Conservation (phyloP, 371 early-diverging fungal genomes). For the Lichtheimia corymbifera region DNA sequence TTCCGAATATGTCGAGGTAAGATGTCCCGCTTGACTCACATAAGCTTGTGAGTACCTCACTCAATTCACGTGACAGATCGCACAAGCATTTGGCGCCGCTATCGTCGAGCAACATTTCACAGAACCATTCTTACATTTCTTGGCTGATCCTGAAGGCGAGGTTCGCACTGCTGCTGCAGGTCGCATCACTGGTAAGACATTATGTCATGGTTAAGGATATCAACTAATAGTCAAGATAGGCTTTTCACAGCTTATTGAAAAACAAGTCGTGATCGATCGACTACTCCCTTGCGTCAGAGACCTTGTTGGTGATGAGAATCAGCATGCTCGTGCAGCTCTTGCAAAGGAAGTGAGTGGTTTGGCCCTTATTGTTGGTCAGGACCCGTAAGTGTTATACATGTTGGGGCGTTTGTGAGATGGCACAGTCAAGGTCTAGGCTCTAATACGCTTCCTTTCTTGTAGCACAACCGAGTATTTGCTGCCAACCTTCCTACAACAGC, state of each 20-base stretch:
- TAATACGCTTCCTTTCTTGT: conserved; percentile 7
- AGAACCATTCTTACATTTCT: conserved; percentile 71
- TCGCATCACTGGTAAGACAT: conserved; percentile 78
- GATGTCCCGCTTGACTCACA: background rate
- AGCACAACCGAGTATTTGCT: conserved; percentile 92
- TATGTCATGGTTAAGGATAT: background rate
- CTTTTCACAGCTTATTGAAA: conserved; percentile 81
- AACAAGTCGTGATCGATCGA: conserved; percentile 73
- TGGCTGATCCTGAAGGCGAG: conserved; percentile 96
- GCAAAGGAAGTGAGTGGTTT: conserved; percentile 95
- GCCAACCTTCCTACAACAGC: conserved; percentile 90
- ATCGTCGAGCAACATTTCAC: conserved; percentile 78
- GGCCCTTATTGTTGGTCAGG: conserved; percentile 93
- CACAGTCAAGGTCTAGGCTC: background rate
- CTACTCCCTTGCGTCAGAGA: conserved; percentile 90
- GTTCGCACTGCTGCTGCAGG: conserved; percentile 92
- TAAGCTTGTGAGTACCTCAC: background rate
- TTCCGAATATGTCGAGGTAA: conserved; percentile 91
- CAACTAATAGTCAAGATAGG: conserved; percentile 46
- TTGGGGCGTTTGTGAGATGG: background rate
- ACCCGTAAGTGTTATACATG: conserved; percentile 62
- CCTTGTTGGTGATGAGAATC: conserved; percentile 90
- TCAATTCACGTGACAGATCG: conserved; percentile 52
- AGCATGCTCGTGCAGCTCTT: conserved; percentile 94
- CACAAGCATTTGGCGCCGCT: conserved; percentile 79